Evolutionary conservation across 768 basidiomycete genomes (phyloP).

Genomic region (Mrakia hoshinonis): DNA sequence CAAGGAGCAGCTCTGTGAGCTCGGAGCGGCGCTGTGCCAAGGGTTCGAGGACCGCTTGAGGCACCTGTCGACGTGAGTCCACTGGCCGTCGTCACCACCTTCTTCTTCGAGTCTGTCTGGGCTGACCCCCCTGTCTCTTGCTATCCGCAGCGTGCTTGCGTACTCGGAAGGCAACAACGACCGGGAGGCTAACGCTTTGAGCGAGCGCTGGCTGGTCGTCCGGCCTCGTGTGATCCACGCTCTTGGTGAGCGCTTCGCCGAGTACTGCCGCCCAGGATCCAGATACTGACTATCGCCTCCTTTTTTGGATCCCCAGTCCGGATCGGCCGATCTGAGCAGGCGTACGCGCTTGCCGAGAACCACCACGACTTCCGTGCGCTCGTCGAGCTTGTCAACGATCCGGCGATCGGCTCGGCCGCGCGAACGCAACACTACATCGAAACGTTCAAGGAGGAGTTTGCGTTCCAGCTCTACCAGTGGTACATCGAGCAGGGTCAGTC

Average conservation of each 20-base stretch:
- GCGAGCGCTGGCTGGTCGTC: slow-evolving; percentile 59
- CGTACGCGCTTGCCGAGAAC: slow-evolving; percentile 74
- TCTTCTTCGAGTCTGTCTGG: background rate
- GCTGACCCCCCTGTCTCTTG: background rate
- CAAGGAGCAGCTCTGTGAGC: slow-evolving; percentile 39
- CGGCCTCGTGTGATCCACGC: slow-evolving; percentile 71
- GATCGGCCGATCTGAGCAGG: slow-evolving; percentile 57
- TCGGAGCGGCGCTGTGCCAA: slow-evolving; percentile 40
- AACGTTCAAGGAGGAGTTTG: slow-evolving; percentile 71
- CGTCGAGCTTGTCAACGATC: slow-evolving; percentile 64
- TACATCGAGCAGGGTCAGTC: slow-evolving; percentile 75
- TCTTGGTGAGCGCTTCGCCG: slow-evolving; percentile 52
- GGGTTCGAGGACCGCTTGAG: slow-evolving; percentile 39
- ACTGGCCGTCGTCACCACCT: background rate
- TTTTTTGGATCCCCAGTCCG: slow-evolving; percentile 28
- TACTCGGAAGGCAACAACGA: slow-evolving; percentile 44
- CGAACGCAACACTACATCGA: slow-evolving; percentile 60
- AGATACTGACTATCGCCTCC: background rate
- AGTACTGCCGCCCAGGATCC: background rate
- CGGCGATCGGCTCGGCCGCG: slow-evolving; percentile 44
- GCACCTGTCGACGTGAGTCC: slow-evolving; percentile 32
- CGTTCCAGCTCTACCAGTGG: slow-evolving; percentile 83
- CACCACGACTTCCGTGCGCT: slow-evolving; percentile 78
- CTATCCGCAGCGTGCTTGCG: slow-evolving; percentile 4
- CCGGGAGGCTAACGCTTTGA: slow-evolving; percentile 54